Percentiles rank a stretch among this genome's conserved stretches.
Conservation (phyloP, 805 yeast genomes). For the Barnettozyma vustinii region DNA sequence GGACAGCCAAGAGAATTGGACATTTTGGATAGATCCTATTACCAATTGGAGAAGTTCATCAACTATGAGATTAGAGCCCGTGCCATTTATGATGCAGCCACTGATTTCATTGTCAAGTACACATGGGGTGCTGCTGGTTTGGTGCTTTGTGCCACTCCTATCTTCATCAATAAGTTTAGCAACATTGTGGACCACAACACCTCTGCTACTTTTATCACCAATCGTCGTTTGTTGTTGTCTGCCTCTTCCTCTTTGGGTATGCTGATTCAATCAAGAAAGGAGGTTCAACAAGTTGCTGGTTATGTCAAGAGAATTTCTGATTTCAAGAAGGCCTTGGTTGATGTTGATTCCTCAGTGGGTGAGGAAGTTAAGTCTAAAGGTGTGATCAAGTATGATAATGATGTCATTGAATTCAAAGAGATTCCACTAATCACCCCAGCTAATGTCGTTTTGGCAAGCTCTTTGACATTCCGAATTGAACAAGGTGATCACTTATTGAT, state of each 20-base stretch:
- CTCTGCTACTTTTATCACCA: slow-evolving; percentile 84
- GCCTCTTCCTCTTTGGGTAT: slow-evolving; percentile 88
- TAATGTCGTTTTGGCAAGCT: slow-evolving; percentile 62
- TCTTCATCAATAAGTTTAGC: slow-evolving; percentile 54
- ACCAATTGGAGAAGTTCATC: slow-evolving; percentile 72
- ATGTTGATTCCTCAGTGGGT: slow-evolving; percentile 32
- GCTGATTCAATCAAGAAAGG: slow-evolving; percentile 78
- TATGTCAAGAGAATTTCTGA: slow-evolving; percentile 71
- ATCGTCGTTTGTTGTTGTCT: slow-evolving; percentile 73
- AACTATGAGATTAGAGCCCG: slow-evolving; percentile 70
- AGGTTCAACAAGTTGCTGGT: slow-evolving; percentile 76
- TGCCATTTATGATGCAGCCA: slow-evolving; percentile 78
- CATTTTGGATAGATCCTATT: slow-evolving; percentile 72
- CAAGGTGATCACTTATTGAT: slow-evolving; percentile 83
- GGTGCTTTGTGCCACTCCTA: slow-evolving; percentile 81
- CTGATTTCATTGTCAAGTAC: slow-evolving; percentile 84
- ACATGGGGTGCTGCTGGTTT: slow-evolving; percentile 96
- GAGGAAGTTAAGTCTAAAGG: slow-evolving; percentile 20
- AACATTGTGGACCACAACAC: slow-evolving; percentile 36
- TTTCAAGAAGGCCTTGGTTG: slow-evolving; percentile 58
- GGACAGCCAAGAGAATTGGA: slow-evolving; percentile 80
- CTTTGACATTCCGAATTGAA: slow-evolving; percentile 64
- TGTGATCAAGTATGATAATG: slow-evolving; percentile 43
- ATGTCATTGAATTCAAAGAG: slow-evolving; percentile 58
- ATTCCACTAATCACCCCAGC: slow-evolving; percentile 87